phyloP scores from a whole-genome alignment of 495 filamentous ascomycete genomes.

The Aeminium ludgeri region DNA sequence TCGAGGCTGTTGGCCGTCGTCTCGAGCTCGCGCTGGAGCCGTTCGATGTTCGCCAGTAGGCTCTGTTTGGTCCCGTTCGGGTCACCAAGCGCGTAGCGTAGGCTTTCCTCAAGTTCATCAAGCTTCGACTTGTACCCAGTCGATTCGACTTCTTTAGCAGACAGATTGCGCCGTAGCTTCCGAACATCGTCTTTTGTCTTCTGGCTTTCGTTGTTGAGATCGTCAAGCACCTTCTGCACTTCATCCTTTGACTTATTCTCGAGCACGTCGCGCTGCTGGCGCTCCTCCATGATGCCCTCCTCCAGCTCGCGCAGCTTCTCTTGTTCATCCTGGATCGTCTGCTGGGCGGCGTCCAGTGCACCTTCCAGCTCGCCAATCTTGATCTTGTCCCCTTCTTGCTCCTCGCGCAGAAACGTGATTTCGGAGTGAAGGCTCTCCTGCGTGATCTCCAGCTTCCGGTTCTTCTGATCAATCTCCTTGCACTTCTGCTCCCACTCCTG shows the following conservation, averaged over 20 bases:
- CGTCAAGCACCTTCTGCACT: constrained; percentile 59
- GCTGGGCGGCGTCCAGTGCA: constrained; percentile 53
- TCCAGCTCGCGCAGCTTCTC: constrained; percentile 67
- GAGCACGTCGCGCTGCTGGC: constrained; percentile 71
- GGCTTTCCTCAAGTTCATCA: constrained; percentile 70
- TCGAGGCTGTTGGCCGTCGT: constrained; percentile 68
- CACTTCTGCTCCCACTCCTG: constrained; percentile 44
- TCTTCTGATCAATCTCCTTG: constrained; percentile 58
- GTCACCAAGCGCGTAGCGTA: constrained; percentile 71
- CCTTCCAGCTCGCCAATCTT: constrained; percentile 86
- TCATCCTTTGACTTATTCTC: constrained; percentile 82
- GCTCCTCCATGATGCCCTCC: constrained; percentile 55
- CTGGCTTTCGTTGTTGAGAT: constrained; percentile 66
- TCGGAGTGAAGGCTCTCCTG: constrained; percentile 83
- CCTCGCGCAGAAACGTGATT: constrained; percentile 86
- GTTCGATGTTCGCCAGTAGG: constrained; percentile 63
- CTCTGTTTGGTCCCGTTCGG: constrained; percentile 73
- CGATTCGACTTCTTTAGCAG: constrained; percentile 69
- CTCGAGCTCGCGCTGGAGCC: constrained; percentile 76
- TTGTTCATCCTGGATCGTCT: constrained; percentile 58
- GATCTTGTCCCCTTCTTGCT: constrained; percentile 96
- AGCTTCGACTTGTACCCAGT: constrained; percentile 77
- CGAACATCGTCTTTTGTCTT: constrained; percentile 75
- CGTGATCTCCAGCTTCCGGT: constrained; percentile 70
- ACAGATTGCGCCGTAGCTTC: constrained; percentile 61